phyloP scores from a whole-genome alignment of 495 filamentous ascomycete species.

The Trichoderma gamsii region DNA sequence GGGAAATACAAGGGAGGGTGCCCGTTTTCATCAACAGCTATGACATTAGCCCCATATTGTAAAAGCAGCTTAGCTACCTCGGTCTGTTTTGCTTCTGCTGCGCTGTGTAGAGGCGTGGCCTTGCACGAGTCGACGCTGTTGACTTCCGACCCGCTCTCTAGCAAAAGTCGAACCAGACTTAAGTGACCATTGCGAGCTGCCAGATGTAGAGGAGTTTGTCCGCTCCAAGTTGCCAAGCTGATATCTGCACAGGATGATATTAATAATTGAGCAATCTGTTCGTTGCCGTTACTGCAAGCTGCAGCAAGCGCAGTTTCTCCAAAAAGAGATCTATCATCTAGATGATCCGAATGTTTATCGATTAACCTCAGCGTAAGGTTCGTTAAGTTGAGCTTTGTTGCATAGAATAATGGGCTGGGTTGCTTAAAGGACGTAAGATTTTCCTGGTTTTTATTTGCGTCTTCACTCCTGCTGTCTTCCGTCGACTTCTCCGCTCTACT shows the following conservation, averaged over 20 bases:
- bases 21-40: conserved; percentile 5
- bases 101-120: neutral
- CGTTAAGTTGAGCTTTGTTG: conserved; percentile 15
- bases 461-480: conserved; percentile 11
- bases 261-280: conserved; percentile 10
- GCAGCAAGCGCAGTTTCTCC: neutral
- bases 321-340: neutral
- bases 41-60: conserved; percentile 17
- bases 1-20: conserved; percentile 17
- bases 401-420: conserved; percentile 19
- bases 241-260: conserved; percentile 16
- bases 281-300: conserved; percentile 12
- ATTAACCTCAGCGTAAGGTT: neutral
- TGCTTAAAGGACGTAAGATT: neutral
- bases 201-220: conserved; percentile 17
- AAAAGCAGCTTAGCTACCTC: neutral
- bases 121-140: neutral
- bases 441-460: neutral
- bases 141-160: conserved; percentile 15
- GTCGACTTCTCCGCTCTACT: neutral
- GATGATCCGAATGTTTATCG: neutral
- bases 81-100: neutral
- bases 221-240: conserved; percentile 12
- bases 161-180: conserved; percentile 18
- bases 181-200: conserved; percentile 17